These are phyloP conservation scores for Colletotrichum destructivum DNA, from an alignment of 2,329 filamentous ascomycete species.

Conservation along the genomic window DNA sequence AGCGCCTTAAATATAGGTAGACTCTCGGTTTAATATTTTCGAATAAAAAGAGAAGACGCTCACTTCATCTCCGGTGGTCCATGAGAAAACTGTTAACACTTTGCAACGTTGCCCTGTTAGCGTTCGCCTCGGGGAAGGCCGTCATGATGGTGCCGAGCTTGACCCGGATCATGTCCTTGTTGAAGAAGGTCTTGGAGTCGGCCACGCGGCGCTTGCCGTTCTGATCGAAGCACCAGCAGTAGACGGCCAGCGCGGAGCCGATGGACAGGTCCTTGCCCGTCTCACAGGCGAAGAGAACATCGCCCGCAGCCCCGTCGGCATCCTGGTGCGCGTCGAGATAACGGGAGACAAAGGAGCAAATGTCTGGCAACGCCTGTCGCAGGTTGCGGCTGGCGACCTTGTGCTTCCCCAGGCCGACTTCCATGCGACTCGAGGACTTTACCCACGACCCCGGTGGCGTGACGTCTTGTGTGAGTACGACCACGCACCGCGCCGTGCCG, in stretches of 20 bases:
- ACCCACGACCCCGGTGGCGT: constrained; percentile 62
- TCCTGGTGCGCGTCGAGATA: constrained; percentile 50
- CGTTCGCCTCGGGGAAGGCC: constrained; percentile 84
- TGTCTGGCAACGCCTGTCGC: constrained; percentile 76
- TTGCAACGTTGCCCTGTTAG: constrained; percentile 87
- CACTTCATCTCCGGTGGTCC: constrained; percentile 60
- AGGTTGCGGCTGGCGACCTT: constrained; percentile 89
- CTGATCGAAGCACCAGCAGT: constrained; percentile 81
- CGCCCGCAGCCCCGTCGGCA: constrained; percentile 1
- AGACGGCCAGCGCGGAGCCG: constrained; percentile 81
- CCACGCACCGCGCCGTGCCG: constrained; percentile 52
- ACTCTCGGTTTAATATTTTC: neutral
- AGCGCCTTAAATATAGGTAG: constrained; percentile 15
- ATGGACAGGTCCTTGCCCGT: constrained; percentile 86
- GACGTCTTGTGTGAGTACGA: constrained; percentile 60
- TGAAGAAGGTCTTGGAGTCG: constrained; percentile 59
- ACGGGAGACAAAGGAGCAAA: constrained; percentile 69
- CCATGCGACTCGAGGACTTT: constrained; percentile 56
- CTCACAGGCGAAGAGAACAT: constrained; percentile 77
- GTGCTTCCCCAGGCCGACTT: constrained; percentile 77
- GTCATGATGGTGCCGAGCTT: constrained; percentile 87
- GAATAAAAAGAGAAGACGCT: neutral
- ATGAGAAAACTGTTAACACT: constrained; percentile 94
- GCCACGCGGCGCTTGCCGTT: constrained; percentile 63
- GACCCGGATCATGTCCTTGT: constrained; percentile 83